phyloP scores from a whole-genome alignment of 192 early-diverging fungal species.

The Entophlyctis luteolus region DNA sequence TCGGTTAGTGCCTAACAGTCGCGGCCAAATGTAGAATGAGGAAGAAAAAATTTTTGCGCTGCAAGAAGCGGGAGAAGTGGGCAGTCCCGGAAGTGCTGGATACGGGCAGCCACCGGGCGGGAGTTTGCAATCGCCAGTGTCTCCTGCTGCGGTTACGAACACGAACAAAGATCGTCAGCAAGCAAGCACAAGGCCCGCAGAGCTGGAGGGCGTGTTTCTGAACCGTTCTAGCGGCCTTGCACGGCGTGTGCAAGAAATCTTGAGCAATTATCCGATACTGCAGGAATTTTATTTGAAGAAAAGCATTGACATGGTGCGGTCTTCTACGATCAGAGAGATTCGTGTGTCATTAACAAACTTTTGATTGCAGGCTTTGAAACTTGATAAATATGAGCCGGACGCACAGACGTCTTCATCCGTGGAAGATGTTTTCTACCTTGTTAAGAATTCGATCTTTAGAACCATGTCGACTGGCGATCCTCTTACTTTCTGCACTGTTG shows the following conservation, averaged over 20 bases:
- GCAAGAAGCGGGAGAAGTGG: conserved; percentile 32
- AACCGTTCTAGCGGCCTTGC: conserved; percentile 55
- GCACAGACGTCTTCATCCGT: conserved; percentile 58
- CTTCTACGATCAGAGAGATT: too few relatives aligned
- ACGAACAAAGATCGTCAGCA: conserved; percentile 6
- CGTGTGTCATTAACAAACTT: conserved; percentile 1
- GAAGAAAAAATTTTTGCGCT: conserved; percentile 31
- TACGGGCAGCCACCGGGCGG: not conserved
- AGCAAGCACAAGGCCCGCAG: conserved; percentile 25
- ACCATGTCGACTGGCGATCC: conserved; percentile 70
- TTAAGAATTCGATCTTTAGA: conserved; percentile 69
- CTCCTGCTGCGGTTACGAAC: not conserved
- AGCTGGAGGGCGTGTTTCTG: conserved; percentile 49
- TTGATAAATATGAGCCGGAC: conserved; percentile 46
- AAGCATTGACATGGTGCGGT: conserved; percentile 70
- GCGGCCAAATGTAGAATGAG: conserved; percentile 23
- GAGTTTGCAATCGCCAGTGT: not conserved
- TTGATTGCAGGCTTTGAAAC: conserved; percentile 54
- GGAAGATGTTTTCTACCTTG: conserved; percentile 91
- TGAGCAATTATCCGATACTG: conserved; percentile 65
- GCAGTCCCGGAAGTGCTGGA: not conserved
- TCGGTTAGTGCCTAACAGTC: too few relatives aligned
- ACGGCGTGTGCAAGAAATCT: conserved; percentile 57
- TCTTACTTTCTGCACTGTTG: conserved; percentile 63
- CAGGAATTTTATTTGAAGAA: conserved; percentile 73